These are phyloP conservation scores for Saturnispora gosingensis DNA, from an alignment of 805 yeast species.

Conservation along the genomic window DNA sequence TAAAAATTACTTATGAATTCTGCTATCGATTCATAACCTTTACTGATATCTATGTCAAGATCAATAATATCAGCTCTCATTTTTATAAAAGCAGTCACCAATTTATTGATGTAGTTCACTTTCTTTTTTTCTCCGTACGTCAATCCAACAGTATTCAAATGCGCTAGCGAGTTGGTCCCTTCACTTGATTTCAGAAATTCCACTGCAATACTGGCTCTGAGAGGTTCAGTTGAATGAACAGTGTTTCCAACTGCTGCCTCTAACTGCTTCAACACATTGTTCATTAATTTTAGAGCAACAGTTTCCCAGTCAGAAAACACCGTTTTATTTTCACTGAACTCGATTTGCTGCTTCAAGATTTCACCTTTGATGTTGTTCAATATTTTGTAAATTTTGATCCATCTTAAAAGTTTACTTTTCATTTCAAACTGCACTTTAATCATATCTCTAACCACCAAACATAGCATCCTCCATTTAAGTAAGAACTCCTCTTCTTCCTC, in stretches of 20 bases:
- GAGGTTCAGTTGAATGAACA: not conserved
- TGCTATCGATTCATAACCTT: slow-evolving; percentile 54
- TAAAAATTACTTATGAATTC: slow-evolving; percentile 53
- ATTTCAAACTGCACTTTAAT: slow-evolving; percentile 28
- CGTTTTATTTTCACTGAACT: not conserved
- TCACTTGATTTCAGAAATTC: slow-evolving; percentile 1
- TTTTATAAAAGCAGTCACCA: slow-evolving; percentile 33
- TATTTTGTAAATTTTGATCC: slow-evolving; percentile 4
- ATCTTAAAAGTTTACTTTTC: slow-evolving; percentile 1
- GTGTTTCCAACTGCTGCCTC: slow-evolving; percentile 8
- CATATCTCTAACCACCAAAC: slow-evolving; percentile 30
- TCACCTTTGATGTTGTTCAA: slow-evolving; percentile 1
- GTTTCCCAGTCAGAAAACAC: not conserved
- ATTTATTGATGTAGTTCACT: slow-evolving; percentile 35
- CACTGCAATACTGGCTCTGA: slow-evolving; percentile 4
- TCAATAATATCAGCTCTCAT: slow-evolving; percentile 33
- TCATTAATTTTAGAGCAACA: not conserved
- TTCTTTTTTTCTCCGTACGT: slow-evolving; percentile 44
- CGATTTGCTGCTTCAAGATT: not conserved
- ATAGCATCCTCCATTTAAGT: not conserved
- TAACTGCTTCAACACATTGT: slow-evolving; percentile 7
- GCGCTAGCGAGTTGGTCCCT: not conserved
- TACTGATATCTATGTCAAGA: slow-evolving; percentile 38
- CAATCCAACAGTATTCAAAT: slow-evolving; percentile 1
- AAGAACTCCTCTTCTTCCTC: not conserved